Evolutionary conservation across 2,329 filamentous ascomycete genomes (phyloP), one percentile per base, ranked within the genome.

Genomic region (Zymoseptoria pseudotritici): DNA sequence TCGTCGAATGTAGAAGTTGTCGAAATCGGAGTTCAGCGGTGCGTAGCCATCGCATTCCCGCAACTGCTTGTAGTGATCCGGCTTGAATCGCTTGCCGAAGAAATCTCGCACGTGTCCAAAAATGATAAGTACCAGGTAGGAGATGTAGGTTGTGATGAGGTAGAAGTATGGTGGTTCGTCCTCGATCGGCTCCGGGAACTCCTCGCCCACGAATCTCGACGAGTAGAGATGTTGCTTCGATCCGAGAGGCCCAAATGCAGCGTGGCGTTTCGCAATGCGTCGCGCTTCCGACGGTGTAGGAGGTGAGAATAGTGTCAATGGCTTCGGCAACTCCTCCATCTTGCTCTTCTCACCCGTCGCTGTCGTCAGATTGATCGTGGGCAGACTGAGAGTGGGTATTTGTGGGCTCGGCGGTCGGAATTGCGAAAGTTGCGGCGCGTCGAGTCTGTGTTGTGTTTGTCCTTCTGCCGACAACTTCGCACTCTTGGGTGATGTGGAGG

Each of bases 101-200:
- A 97, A 97, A 75, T 99, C 94, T 73, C 93, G 87, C 62, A 97
- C 86, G 73, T 99, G 94, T 59, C 94, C 94, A 65, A 97, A 92
- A 66, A 94, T 86, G 73, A 99, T 97, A 70, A 99, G 84, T 67
- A 97, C 87, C 65, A 99, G 83, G 76, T 99, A 99, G 78, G 91
- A 97, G 76, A 99, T 90, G 80, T 99, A 99, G 70, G 94, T 99
- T 42, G 94, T 97, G 68, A 99, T 83, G 70, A 99, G 85, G 78
- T 90, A 97, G 81, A 92, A 97, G 79, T 97, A 97, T 19, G 93
- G 91, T 50, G 94, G 93, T 75, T 97, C 93, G 72, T 99, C 94
- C 73, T 96, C 90, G 61, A 97, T 80, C 4, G 93, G 92, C 46
- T 91, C 84, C 53, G 86, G 86, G 60, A 97, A 88, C 49, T 87